A percentile compares a stretch with the other conserved stretches of the same genome.
These are phyloP conservation scores for Trichoderma asperellum DNA, from an alignment of 2,329 filamentous ascomycete genomes.

Conservation along the genomic window DNA sequence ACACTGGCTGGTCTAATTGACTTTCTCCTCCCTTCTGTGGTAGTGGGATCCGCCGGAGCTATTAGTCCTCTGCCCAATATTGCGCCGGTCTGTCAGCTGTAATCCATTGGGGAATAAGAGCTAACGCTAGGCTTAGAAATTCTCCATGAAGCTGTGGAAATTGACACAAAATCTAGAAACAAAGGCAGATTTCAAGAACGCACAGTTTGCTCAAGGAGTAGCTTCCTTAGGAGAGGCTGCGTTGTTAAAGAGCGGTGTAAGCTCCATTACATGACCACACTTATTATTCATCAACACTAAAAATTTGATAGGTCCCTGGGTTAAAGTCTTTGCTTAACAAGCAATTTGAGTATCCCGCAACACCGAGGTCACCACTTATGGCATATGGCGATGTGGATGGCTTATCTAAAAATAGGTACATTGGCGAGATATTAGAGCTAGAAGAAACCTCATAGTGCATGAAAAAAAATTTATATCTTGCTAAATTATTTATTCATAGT, in stretches of 20 bases:
- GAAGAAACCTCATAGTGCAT: neutral
- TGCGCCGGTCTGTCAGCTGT: neutral
- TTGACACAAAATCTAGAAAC: neutral
- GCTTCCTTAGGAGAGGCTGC: constrained; percentile 6
- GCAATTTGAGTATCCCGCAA: constrained; percentile 1
- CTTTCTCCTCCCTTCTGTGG: constrained; percentile 11
- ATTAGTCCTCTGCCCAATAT: constrained; percentile 18
- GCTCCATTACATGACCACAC: neutral
- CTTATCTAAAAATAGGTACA: neutral
- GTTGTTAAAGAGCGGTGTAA: constrained; percentile 11
- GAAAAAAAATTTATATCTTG: neutral
- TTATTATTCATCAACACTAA: neutral
- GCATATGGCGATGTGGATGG: neutral
- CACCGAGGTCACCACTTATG: constrained; percentile 5
- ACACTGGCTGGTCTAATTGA: constrained; percentile 15
- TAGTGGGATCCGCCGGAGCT: constrained; percentile 2
- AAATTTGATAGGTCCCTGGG: neutral
- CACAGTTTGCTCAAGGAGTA: neutral
- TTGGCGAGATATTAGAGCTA: neutral
- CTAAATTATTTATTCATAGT: neutral
- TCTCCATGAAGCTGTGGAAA: constrained; percentile 1
- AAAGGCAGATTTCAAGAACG: neutral
- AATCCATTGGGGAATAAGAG: neutral
- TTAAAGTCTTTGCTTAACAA: neutral
- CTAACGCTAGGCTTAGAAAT: neutral